phyloP scores from a whole-genome alignment of 2,329 filamentous ascomycete species.

The Colletotrichum somersetense region DNA sequence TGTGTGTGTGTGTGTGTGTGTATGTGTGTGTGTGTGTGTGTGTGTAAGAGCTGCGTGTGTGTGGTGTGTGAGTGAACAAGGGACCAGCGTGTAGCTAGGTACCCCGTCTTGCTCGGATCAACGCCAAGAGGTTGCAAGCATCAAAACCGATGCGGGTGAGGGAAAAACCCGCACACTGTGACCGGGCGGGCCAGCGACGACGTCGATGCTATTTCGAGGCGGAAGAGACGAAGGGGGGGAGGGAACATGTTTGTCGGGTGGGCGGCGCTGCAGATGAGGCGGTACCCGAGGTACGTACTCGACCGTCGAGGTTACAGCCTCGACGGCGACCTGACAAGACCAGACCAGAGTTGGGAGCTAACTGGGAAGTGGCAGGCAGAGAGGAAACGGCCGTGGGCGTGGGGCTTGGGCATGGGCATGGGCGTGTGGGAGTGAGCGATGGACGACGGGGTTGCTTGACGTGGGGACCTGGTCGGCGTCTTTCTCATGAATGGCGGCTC shows the following conservation, averaged over 20 bases:
- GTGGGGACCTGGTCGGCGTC: slow-evolving; percentile 17
- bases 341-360: slow-evolving; percentile 11
- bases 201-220: slow-evolving; percentile 41
- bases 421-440: neutral
- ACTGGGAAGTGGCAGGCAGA: slow-evolving; percentile 15
- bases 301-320: slow-evolving; percentile 1
- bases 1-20: neutral
- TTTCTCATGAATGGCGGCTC: slow-evolving; percentile 3
- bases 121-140: slow-evolving; percentile 42
- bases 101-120: slow-evolving; percentile 42
- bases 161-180: slow-evolving; percentile 42
- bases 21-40: slow-evolving; percentile 5
- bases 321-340: slow-evolving; percentile 12
- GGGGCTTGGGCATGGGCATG: neutral
- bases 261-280: neutral
- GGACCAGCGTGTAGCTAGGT: slow-evolving; percentile 41
- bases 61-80: slow-evolving; percentile 36
- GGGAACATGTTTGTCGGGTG: slow-evolving; percentile 22
- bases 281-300: slow-evolving; percentile 3
- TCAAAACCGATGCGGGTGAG: slow-evolving; percentile 42
- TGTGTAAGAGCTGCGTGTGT: slow-evolving; percentile 12
- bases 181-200: slow-evolving; percentile 32
- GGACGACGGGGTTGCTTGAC: slow-evolving; percentile 11
- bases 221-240: slow-evolving; percentile 27
- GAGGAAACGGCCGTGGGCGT: neutral